Evolutionary conservation across 2,329 filamentous ascomycete species (phyloP), one percentile per base, ranked within the genome.

Genomic region (Alternaria conjuncta): DNA sequence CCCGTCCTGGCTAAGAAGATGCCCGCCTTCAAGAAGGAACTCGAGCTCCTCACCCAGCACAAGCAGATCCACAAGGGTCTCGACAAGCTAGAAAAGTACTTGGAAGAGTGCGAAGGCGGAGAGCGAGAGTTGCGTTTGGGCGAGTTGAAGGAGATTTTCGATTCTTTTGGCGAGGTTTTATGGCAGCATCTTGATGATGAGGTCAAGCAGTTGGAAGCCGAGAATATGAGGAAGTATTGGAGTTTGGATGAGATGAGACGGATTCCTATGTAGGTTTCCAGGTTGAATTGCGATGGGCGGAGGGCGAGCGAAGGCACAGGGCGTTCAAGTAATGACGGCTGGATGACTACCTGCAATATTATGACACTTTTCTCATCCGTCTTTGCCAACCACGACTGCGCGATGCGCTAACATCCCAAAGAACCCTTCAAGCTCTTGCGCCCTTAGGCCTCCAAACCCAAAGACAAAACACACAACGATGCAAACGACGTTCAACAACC

Each of bases 221-320:
- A 96, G 79, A 96, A 95, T 77, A 97, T 97, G 94, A 86, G 92
- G 70, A 88, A 85, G 79, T 94, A 92, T 79, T 97, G 92, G 92
- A 91, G 85, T 0, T 70, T 89, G 64, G 88, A 92, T 50, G 94
- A 97, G 84, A 89, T 97, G 79, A 83, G 80, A 77, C 80, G 82
- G 55, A 85, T 96, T 82, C 89, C 87, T 1, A 92, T 94, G 83
- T 94, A 55, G 57, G n/a, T 1, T 1, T 3, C 3, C 0, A 41
- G 0, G 36, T 28, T 3, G 11, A 3, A 23, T 23, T 15, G 12
- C n/a, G n/a, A 32, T 20, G 18, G 21, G 18, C 2, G 30, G 28
- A 6, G 18, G 11, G 8, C 8, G 26, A n/a, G 7, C 13, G 15
- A 36, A 51, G 18, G n/a, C 26, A 18, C 13, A 32, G 28, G 36